phyloP scores from a whole-genome alignment of 1,284 basidiomycete genomes.

The Trichosporon coremiiforme region DNA sequence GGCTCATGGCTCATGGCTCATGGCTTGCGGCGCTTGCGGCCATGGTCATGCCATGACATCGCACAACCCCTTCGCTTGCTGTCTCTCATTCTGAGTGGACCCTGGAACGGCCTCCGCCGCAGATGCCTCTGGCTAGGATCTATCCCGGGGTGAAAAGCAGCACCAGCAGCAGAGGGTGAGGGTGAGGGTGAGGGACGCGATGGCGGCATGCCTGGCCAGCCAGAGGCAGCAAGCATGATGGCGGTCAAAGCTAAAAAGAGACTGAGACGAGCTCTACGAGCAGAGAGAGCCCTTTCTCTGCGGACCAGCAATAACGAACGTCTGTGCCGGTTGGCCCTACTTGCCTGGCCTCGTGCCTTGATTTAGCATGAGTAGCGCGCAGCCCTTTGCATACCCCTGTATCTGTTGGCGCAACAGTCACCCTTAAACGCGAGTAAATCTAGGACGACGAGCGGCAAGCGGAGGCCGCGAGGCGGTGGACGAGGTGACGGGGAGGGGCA shows the following conservation, averaged over 20 bases:
- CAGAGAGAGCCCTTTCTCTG: not conserved
- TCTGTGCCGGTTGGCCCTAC: slow-evolving; percentile 4
- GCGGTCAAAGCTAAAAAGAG: slow-evolving; percentile 8
- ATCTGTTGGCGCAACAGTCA: not conserved
- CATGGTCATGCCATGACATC: not conserved
- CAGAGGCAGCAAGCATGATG: not conserved
- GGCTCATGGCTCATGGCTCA: not conserved
- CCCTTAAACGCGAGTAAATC: not conserved
- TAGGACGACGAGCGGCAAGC: not conserved
- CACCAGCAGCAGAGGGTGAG: not conserved
- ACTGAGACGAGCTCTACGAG: not conserved
- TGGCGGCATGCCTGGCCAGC: not conserved
- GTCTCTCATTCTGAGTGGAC: not conserved
- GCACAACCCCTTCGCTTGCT: slow-evolving; percentile 13
- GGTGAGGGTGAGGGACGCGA: not conserved
- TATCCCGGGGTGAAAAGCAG: not conserved
- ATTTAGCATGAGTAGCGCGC: not conserved
- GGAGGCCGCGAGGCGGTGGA: not conserved
- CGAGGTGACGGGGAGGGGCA: not conserved
- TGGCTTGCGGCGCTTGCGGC: slow-evolving; percentile 5
- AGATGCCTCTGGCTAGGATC: not conserved
- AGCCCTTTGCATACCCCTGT: not conserved
- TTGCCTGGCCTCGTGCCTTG: slow-evolving; percentile 7
- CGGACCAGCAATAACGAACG: slow-evolving; percentile 5
- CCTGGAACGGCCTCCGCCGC: not conserved